Evolutionary conservation across 2,329 filamentous ascomycete species (phyloP), one percentile per base, ranked within the genome.

Genomic region (Talaromyces sp.): DNA sequence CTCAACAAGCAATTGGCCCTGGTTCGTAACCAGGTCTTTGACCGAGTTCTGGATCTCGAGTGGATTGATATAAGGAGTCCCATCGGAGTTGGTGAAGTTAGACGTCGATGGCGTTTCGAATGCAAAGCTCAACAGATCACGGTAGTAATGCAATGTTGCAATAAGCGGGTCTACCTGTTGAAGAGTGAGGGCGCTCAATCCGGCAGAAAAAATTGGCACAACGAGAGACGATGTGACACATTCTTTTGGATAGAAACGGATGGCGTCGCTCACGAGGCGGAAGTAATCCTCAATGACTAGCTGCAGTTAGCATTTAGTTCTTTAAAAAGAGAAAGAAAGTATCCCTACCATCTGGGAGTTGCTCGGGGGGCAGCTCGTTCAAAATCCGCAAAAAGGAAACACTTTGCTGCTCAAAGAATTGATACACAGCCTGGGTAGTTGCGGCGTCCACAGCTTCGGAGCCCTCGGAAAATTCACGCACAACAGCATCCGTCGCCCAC

Each of bases 401-500:
- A 2, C 93, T 91, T 77, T 99, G 95, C 61, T 92, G 89, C 75
- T 97, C 92, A 72, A 96, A 97, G 79, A 99, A 99, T 62, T 86
- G 85, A 78, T 96, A 99, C 61, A 99, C 96, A 66, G 90, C 90
- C 60, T 92, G 87, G 16, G 90, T 91, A 5, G 92, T 96, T n/a
- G 85, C 81, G 57, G 88, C 84, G 60, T 94, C 89, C 23, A 98
- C 90, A 64, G 90, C 87, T 68, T 96, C 92, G 50, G 90, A 87
- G 50, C 94, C 92, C 68, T 96, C 91, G 0, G 92, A 95, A 72
- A 98, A 99, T 75, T 99, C 95, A 63, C 95, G 89, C 33, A 99
- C 85, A 65, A 99, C 96, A 8, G 94, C 92, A 66, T 93, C 91
- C 2, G 94, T 97, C 1, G 95, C 94, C 95, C 95, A 99, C n/a